Conservation (phyloP, 352 stramenopile genomes). For the Porosira glacialis region DNA sequence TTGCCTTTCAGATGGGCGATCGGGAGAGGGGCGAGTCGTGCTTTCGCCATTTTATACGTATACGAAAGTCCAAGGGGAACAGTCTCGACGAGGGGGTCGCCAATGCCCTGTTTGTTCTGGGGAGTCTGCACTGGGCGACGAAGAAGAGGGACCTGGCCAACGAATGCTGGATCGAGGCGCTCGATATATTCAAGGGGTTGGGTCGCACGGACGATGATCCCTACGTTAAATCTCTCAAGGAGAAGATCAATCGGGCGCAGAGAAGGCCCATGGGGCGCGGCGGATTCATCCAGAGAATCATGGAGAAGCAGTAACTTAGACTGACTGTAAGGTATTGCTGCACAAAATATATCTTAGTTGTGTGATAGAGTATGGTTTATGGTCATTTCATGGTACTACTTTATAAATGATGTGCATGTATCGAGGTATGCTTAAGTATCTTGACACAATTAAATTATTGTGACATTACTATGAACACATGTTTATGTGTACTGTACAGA, state of each 20-base stretch:
- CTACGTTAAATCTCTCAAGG: slow-evolving; percentile 40
- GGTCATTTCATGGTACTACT: too few relatives aligned
- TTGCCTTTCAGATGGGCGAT: slow-evolving; percentile 46
- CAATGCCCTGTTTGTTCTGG: slow-evolving; percentile 48
- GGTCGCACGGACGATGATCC: slow-evolving; percentile 34
- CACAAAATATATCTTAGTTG: too few relatives aligned
- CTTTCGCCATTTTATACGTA: slow-evolving; percentile 40
- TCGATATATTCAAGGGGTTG: slow-evolving; percentile 42
- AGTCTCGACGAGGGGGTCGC: slow-evolving; percentile 39
- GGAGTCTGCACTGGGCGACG: slow-evolving; percentile 42
- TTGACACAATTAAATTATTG: too few relatives aligned
- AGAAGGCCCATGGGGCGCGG: too few relatives aligned
- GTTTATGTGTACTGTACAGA: too few relatives aligned
- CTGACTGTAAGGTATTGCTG: too few relatives aligned
- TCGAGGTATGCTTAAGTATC: too few relatives aligned
- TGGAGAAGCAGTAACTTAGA: too few relatives aligned
- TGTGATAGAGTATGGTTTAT: too few relatives aligned
- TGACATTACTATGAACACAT: too few relatives aligned
- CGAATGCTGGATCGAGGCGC: slow-evolving; percentile 33
- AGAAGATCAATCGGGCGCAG: slow-evolving; percentile 36
- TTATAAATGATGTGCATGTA: too few relatives aligned
- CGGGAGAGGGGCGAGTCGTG: slow-evolving; percentile 33
- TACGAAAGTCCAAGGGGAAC: slow-evolving; percentile 41
- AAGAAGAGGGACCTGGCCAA: slow-evolving; percentile 41
- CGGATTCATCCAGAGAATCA: too few relatives aligned